Percentiles rank a stretch among this genome's conserved stretches.
phyloP scores from a whole-genome alignment of 768 basidiomycete species.

The Pholiota microspora region DNA sequence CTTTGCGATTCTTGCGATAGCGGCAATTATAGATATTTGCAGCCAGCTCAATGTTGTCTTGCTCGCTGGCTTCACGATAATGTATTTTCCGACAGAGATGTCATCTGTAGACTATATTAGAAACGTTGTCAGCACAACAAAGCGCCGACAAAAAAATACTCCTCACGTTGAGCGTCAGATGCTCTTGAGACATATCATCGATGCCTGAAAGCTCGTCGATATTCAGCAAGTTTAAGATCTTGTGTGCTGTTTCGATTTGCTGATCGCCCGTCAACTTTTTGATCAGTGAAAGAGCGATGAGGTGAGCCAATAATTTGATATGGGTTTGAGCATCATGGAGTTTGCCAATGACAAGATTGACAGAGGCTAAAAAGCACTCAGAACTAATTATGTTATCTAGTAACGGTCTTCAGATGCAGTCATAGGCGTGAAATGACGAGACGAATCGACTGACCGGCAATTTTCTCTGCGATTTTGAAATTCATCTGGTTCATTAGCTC shows the following conservation, averaged over 20 bases:
- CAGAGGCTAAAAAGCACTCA: constrained; percentile 36
- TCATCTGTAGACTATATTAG: constrained; percentile 43
- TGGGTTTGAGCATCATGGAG: constrained; percentile 49
- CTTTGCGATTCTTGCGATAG: constrained; percentile 47
- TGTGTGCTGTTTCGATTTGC: constrained; percentile 52
- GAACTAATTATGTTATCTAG: constrained; percentile 67
- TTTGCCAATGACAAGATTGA: constrained; percentile 50
- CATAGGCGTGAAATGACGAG: constrained; percentile 6
- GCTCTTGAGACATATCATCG: constrained; percentile 36
- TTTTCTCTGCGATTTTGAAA: constrained; percentile 49
- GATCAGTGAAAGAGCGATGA: constrained; percentile 65
- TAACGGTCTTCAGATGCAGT: not conserved
- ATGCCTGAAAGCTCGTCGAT: constrained; percentile 43
- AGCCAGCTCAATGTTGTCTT: constrained; percentile 52
- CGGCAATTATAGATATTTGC: constrained; percentile 53
- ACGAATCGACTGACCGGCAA: constrained; percentile 54
- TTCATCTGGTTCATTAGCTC: constrained; percentile 55
- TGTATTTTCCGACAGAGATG: constrained; percentile 41
- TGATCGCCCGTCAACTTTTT: constrained; percentile 53
- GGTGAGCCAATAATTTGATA: constrained; percentile 53
- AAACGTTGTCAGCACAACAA: not conserved
- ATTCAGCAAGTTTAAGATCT: constrained; percentile 44
- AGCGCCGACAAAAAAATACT: not conserved
- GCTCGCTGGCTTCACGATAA: constrained; percentile 61
- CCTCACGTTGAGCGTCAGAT: constrained; percentile 30